Evolutionary conservation across 306 rosid genomes (phyloP).

Genomic region (Chamaecrista fasciculata): DNA sequence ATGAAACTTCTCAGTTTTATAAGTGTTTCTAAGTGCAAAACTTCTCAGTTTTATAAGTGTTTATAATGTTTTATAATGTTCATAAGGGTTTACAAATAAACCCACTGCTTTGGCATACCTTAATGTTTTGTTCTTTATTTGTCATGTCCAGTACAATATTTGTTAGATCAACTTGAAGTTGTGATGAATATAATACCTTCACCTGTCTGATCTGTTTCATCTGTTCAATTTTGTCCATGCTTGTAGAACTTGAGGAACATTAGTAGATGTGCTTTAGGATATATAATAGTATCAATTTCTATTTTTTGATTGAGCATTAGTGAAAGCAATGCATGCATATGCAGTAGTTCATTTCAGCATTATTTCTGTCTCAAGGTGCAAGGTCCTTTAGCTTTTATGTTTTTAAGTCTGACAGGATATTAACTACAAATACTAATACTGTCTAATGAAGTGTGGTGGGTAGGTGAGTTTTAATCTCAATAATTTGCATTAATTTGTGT

Average conservation of each 20-base stretch:
- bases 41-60: no score
- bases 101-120: neutral
- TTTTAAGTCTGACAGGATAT: neutral
- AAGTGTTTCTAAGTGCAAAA: no score
- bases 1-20: neutral
- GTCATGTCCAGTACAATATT: neutral
- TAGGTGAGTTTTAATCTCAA: conserved; percentile 10
- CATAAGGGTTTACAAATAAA: no score
- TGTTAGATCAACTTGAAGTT: conserved; percentile 18
- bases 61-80: no score
- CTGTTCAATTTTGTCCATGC: neutral
- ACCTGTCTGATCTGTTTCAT: neutral
- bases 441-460: neutral
- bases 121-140: neutral
- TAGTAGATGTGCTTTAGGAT: neutral
- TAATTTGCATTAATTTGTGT: neutral
- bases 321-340: neutral
- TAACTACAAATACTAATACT: neutral
- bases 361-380: neutral
- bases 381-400: neutral
- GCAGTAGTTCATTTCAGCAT: neutral
- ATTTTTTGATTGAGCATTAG: neutral
- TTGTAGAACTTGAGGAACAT: neutral
- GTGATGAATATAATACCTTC: conserved; percentile 5
- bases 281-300: neutral